Base-by-base conservation (phyloP, 164 flowering plant genomes). In the Vitis riparia region DNA sequence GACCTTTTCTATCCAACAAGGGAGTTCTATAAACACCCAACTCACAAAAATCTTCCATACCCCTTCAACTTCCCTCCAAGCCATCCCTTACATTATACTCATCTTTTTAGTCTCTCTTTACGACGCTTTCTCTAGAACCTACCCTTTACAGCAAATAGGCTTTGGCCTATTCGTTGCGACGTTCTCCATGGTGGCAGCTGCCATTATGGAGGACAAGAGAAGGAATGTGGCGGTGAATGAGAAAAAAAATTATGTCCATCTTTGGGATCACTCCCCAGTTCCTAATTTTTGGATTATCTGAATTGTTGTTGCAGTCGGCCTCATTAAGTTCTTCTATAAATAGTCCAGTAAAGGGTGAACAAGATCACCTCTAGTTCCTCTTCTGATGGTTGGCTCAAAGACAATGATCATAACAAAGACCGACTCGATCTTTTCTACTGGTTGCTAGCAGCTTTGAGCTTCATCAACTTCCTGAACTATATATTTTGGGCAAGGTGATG, bases 1-100 rank as follows among this genome's bases (percentile, higher is more conserved):
- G 60, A 80, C 83, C 16, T 75, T 75, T 55, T 74, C 81, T 30
- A 75, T 81, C 2, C 48, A 55, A 15, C 84, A 81, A 73, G 84
- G 79, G 15, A 7, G 0, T 65, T 11, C 51, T 52, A 78, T 75
- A 77, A 61, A 80, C 58, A 52, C 78, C 1, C 58, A 73, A 2
- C 44, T 79, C 14, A 67, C 74, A 1, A 73, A 67, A 0, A 19
- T 73, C 50, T 77, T 79, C 14, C 29, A 73, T 55, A 15, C n/a
- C 61, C 23, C 44, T 80, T 67, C 71, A 71, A 69, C 59, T 66
- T 9, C 53, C 67, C 29, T 71, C 67, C 27, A 59, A 32, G 37
- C 37, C 37, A 32, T 32, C 37, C 37, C 37, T 32, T 32, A 32
- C 37, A 32, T 32, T 5, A 32, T 32, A 2, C 37, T 32, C 37